Evolutionary conservation across 1,139 yeast genomes (phyloP), one percentile per base, ranked within the genome.

Genomic region (Debaryomyces nepalensis): DNA sequence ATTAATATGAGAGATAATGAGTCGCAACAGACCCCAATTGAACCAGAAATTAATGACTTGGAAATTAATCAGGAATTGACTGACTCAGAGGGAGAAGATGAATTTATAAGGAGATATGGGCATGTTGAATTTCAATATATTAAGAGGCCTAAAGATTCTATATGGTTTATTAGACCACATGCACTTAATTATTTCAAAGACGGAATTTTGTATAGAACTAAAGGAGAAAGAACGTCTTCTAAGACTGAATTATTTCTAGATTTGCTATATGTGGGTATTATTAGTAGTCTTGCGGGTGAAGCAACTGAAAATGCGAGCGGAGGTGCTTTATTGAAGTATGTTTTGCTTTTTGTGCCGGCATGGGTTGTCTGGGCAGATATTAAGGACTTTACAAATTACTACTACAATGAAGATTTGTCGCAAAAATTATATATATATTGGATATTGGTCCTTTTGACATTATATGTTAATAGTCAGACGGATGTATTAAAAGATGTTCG

Each of bases 351-450:
- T 47, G 47, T 77, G 14, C 87, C 86, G 0, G 74, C 81, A 10
- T 82, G 82, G 79, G 75, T 75, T 19, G 77, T 82, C 19, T 82
- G 88, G 87, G 64, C 76, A 23, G 87, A 82, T 52, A 66, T 82
- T 45, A 79, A 81, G 52, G 87, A 82, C 48, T 75, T 81, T 50
- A 79, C 81, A 69, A 81, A 82, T 57, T 81, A 81, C 55, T 82
- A 81, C 59, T 82, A 77, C 55, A 80, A 70, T 46, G 84, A 81
- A 53, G 88, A 83, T 57, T 60, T 82, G 39, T 57, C 79, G 2
- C 88, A 83, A 55, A 74, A 77, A 45, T 12, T 67, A 0, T 77
- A 76, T 51, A 72, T 82, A 20, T 51, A 81, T 26, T 81, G 85
- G 84, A 72, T 78, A 21, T 61, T 82, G 53, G 59, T 66, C 1